Evolutionary conservation across 148 eudicot species (phyloP).

Genomic region (Amaranthus cruentus): DNA sequence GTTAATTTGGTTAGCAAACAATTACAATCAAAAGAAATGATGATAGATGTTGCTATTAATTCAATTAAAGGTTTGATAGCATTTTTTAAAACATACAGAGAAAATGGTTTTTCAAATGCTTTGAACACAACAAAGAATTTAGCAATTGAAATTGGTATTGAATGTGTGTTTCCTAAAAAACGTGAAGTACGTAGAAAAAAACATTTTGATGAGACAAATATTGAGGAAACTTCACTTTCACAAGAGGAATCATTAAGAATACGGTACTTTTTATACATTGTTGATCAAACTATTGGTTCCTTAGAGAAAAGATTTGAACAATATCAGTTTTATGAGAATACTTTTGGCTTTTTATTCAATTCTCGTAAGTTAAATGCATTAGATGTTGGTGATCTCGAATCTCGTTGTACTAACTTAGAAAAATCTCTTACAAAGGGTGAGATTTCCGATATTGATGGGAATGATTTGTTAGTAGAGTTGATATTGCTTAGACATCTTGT

Average conservation of each 20-base stretch:
- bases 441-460: constrained; percentile 21
- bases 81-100: constrained; percentile 12
- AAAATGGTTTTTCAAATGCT: background rate
- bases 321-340: too few species aligned
- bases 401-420: constrained; percentile 22
- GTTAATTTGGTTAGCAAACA: constrained; percentile 11
- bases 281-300: background rate
- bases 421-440: constrained; percentile 19
- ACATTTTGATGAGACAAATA: constrained; percentile 3
- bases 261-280: background rate
- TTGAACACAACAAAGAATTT: background rate
- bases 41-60: constrained; percentile 15
- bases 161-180: background rate
- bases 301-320: too few species aligned
- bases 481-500: background rate
- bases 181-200: constrained; percentile 4
- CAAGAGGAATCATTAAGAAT: background rate
- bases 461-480: constrained; percentile 20
- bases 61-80: constrained; percentile 5
- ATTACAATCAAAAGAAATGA: constrained; percentile 9
- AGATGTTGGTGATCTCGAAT: background rate
- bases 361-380: too few species aligned
- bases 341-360: too few species aligned
- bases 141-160: background rate
- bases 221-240: background rate